Conservation (phyloP, 2,329 filamentous ascomycete genomes). For the Diaporthe amygdali region DNA sequence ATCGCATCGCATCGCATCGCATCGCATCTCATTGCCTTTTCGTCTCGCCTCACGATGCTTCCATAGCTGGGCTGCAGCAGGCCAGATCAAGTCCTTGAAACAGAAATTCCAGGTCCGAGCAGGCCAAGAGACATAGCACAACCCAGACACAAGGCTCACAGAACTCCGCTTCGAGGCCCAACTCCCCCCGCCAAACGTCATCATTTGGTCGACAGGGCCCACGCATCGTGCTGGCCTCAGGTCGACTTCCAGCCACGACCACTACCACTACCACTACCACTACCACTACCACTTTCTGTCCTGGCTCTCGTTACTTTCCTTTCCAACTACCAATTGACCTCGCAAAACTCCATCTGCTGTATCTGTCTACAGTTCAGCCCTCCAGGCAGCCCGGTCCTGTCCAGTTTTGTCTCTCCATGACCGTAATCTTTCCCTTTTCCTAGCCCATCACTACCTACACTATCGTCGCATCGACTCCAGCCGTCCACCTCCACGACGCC, state of each 20-base stretch:
- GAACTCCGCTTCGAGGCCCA: neutral
- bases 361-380: no score
- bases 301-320: no score
- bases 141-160: neutral
- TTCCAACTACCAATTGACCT: no score
- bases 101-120: neutral
- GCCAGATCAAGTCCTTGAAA: neutral
- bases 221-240: conserved; percentile 3
- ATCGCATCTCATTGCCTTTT: no score
- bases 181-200: conserved; percentile 1
- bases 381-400: no score
- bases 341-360: no score
- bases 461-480: no score
- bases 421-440: neutral
- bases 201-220: conserved; percentile 1
- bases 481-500: no score
- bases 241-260: conserved; percentile 6
- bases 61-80: neutral
- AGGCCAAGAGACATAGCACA: no score
- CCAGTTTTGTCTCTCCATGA: neutral
- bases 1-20: neutral
- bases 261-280: no score
- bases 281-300: no score
- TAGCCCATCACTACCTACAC: neutral
- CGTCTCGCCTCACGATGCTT: neutral